These are phyloP conservation scores for Boletus eberwhitei DNA, from an alignment of 768 basidiomycete species.

Conservation along the genomic window DNA sequence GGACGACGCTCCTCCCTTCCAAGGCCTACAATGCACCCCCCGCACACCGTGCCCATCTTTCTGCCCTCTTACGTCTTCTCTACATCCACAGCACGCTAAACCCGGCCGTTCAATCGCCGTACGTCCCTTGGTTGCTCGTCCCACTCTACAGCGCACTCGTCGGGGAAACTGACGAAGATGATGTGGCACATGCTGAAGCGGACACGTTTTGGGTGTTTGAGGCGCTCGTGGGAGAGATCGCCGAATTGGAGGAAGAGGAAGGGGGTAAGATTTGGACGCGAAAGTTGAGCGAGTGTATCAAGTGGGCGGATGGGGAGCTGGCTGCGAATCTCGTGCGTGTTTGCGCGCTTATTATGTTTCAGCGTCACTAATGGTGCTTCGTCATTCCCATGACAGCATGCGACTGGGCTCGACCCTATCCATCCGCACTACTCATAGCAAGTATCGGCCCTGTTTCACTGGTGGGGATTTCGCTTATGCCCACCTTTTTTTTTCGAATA, in stretches of 20 bases:
- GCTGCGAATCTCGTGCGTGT: constrained; percentile 50
- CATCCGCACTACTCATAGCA: constrained; percentile 82
- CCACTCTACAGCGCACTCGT: constrained; percentile 62
- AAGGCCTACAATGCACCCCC: constrained; percentile 42
- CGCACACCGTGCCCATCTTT: constrained; percentile 57
- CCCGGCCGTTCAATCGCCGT: constrained; percentile 65
- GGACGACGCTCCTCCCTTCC: constrained; percentile 47
- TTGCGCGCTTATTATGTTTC: background rate
- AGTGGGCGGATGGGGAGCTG: constrained; percentile 63
- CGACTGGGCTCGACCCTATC: constrained; percentile 63
- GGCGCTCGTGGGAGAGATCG: constrained; percentile 66
- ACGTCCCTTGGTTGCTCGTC: constrained; percentile 66
- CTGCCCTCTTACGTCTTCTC: constrained; percentile 64
- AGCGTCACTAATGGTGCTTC: background rate
- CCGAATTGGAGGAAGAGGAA: constrained; percentile 70
- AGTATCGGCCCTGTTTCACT: constrained; percentile 23
- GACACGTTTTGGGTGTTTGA: constrained; percentile 85
- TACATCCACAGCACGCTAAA: constrained; percentile 72
- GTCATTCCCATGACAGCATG: constrained; percentile 38
- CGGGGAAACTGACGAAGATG: constrained; percentile 59
- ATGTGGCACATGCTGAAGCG: constrained; percentile 67
- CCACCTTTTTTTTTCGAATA: constrained; percentile 27
- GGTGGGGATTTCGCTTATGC: background rate
- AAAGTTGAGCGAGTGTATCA: constrained; percentile 55
- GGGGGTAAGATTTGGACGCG: constrained; percentile 60